phyloP scores from a whole-genome alignment of 169 alveolate species.

The Babesia microti region DNA sequence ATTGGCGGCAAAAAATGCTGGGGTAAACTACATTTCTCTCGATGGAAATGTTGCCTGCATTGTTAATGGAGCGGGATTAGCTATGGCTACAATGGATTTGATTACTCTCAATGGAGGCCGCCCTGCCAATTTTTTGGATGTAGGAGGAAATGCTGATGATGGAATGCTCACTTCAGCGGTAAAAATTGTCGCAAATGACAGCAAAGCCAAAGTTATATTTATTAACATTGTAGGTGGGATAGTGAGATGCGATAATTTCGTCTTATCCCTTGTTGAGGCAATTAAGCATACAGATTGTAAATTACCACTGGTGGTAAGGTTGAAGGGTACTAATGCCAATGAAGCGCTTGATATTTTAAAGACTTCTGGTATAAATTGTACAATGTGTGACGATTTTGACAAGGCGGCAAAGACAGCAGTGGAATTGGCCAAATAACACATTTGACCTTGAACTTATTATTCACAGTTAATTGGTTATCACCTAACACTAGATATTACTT shows the following conservation, averaged over 20 bases:
- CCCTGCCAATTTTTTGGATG: conserved; percentile 94
- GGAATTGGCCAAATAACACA: conserved; percentile 54
- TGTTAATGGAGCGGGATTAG: conserved; percentile 98
- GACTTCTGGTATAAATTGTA: conserved; percentile 64
- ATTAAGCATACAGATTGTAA: conserved; percentile 53
- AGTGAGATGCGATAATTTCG: conserved; percentile 83
- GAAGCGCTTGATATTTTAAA: conserved; percentile 74
- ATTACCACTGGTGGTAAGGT: conserved; percentile 82
- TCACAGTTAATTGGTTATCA: not conserved
- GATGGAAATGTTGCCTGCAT: conserved; percentile 86
- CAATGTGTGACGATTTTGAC: conserved; percentile 73
- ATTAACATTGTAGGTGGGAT: conserved; percentile 95
- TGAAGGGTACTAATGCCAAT: conserved; percentile 86
- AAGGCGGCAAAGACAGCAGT: conserved; percentile 84
- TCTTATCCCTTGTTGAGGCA: conserved; percentile 79
- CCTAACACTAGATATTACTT: conserved; percentile 1
- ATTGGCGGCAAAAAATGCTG: conserved; percentile 76
- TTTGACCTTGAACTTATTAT: not conserved
- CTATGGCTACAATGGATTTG: conserved; percentile 93
- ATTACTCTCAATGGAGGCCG: conserved; percentile 76
- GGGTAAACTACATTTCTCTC: conserved; percentile 82
- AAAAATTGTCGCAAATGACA: conserved; percentile 69
- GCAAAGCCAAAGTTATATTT: conserved; percentile 77
- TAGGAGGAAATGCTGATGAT: conserved; percentile 89
- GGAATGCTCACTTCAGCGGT: conserved; percentile 82